phyloP scores from a whole-genome alignment of 192 early-diverging fungal species.

The Gonapodya prolifera region DNA sequence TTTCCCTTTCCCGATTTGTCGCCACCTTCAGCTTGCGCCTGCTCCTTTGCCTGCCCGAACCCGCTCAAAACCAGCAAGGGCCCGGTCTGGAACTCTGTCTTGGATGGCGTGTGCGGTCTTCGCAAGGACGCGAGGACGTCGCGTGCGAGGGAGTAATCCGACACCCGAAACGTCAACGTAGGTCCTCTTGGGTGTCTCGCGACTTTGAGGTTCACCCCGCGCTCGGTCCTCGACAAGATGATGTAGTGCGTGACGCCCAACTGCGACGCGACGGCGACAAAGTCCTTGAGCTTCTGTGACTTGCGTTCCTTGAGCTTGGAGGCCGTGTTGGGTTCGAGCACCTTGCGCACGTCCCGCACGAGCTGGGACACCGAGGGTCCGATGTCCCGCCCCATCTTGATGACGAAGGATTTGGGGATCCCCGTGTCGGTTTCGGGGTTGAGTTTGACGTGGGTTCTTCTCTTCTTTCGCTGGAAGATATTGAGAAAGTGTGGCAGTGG shows the following conservation, averaged over 20 bases:
- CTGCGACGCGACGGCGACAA: constrained; percentile 70
- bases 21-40: not conserved
- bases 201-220: constrained; percentile 72
- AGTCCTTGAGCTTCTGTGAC: constrained; percentile 87
- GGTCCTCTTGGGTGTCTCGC: constrained; percentile 81
- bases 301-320: constrained; percentile 74
- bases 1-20: constrained; percentile 58
- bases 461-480: constrained; percentile 25
- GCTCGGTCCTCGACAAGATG: constrained; percentile 74
- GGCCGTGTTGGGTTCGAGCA: constrained; percentile 96
- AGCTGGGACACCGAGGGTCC: constrained; percentile 50
- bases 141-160: constrained; percentile 62
- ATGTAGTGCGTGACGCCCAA: constrained; percentile 79
- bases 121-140: constrained; percentile 73
- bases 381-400: constrained; percentile 54
- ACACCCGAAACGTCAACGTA: constrained; percentile 76
- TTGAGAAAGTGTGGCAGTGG: too few species aligned
- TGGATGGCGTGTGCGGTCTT: constrained; percentile 55
- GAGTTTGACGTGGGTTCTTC: constrained; percentile 32
- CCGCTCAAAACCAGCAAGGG: constrained; percentile 46
- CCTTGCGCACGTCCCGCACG: constrained; percentile 66
- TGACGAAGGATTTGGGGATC: constrained; percentile 80
- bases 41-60: not conserved
- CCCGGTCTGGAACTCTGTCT: constrained; percentile 58
- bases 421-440: constrained; percentile 19